phyloP scores from a whole-genome alignment of 2,329 filamentous ascomycete genomes.

The Cryphonectria radicalis region DNA sequence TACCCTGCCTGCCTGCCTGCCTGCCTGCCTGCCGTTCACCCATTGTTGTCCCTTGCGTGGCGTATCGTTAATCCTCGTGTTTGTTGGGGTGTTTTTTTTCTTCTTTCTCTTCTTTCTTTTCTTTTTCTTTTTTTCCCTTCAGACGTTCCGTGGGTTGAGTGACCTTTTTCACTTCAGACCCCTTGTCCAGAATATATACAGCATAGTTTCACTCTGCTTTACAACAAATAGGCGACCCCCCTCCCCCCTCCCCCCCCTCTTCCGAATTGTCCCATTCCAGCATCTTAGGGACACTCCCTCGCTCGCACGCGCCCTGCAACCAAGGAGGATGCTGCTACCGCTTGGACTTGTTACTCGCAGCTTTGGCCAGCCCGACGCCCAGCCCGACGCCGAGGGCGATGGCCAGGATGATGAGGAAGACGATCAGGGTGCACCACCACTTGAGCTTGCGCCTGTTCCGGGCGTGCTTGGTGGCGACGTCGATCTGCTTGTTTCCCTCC shows the following conservation, averaged over 20 bases:
- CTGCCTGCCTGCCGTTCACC: background rate
- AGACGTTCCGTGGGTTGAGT: background rate
- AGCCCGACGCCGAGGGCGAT: constrained; percentile 60
- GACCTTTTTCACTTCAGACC: background rate
- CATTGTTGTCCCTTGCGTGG: background rate
- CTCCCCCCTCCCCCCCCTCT: too few species aligned
- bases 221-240: background rate
- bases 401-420: constrained; percentile 60
- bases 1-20: background rate
- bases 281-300: background rate
- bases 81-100: background rate
- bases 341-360: constrained; percentile 9
- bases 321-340: background rate
- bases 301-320: background rate
- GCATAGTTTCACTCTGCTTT: background rate
- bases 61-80: background rate
- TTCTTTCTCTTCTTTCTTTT: background rate
- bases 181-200: constrained; percentile 3
- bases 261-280: background rate
- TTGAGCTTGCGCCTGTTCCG: constrained; percentile 74
- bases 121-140: too few species aligned
- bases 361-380: constrained; percentile 47
- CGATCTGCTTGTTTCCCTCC: constrained; percentile 71
- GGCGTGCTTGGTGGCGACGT: constrained; percentile 69
- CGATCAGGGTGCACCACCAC: constrained; percentile 75